phyloP scores from a whole-genome alignment of 2,329 filamentous ascomycete species.

The Cercospora sp. region DNA sequence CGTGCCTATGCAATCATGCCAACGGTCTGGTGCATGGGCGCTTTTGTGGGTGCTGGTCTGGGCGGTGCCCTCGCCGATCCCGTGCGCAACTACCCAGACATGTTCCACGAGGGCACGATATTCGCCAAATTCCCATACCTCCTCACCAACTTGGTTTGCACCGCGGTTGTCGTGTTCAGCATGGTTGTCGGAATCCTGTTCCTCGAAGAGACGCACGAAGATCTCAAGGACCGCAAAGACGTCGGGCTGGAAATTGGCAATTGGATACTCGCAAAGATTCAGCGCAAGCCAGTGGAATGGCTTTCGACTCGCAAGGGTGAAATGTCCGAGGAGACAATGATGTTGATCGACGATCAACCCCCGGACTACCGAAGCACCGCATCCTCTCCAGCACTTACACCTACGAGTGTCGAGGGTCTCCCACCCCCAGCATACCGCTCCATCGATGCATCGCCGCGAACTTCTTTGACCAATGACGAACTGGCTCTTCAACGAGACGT shows the following conservation, averaged over 20 bases:
- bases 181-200: constrained; percentile 80
- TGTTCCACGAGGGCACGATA: constrained; percentile 72
- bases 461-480: constrained; percentile 18
- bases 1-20: constrained; percentile 97
- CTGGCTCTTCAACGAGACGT: constrained; percentile 29
- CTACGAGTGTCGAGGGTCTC: constrained; percentile 29
- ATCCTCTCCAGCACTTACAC: constrained; percentile 52
- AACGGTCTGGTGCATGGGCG: constrained; percentile 96
- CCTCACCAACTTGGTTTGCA: constrained; percentile 87
- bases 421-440: constrained; percentile 38
- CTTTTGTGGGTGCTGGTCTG: constrained; percentile 87
- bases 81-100: constrained; percentile 72
- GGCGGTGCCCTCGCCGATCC: constrained; percentile 87
- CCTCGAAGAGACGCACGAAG: constrained; percentile 88
- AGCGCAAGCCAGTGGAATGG: constrained; percentile 28
- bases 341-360: constrained; percentile 64
- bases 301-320: constrained; percentile 44
- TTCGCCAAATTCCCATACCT: constrained; percentile 89
- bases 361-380: constrained; percentile 67
- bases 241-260: constrained; percentile 73
- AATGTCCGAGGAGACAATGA: constrained; percentile 58
- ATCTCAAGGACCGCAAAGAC: constrained; percentile 75
- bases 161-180: constrained; percentile 72
- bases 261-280: constrained; percentile 55
- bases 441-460: constrained; percentile 35